A percentile compares a stretch with the other conserved stretches of the same genome.
phyloP scores from a whole-genome alignment of 179 eudicot genomes.

The Spergularia azorica region DNA sequence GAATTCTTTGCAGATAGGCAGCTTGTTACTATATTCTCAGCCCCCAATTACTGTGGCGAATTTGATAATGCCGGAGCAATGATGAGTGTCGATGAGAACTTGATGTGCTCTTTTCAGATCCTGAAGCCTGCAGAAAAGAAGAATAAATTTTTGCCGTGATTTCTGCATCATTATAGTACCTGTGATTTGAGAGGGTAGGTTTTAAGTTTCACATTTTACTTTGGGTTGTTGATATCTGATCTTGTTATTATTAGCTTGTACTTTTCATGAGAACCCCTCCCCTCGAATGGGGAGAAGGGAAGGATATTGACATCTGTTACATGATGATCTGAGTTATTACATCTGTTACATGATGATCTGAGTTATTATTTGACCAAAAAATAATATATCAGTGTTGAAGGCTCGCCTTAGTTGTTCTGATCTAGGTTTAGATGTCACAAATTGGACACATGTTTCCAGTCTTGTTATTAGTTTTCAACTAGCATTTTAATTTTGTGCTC shows the following conservation, averaged over 20 bases:
- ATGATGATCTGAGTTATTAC: not conserved
- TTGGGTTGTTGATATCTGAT: not conserved
- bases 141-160: slow-evolving; percentile 75
- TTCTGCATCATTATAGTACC: slow-evolving; percentile 14
- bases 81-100: slow-evolving; percentile 88
- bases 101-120: slow-evolving; percentile 92
- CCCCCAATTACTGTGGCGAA: slow-evolving; percentile 94
- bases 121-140: slow-evolving; percentile 93
- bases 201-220: slow-evolving; percentile 7
- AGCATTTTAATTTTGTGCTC: no score
- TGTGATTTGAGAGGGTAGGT: slow-evolving; percentile 21
- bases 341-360: not conserved
- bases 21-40: slow-evolving; percentile 90
- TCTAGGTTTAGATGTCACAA: not conserved
- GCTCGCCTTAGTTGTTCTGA: not conserved
- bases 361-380: not conserved
- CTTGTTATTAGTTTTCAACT: not conserved
- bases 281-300: not conserved
- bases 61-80: slow-evolving; percentile 96
- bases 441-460: not conserved
- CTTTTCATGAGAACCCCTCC: no score
- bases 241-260: no score
- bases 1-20: slow-evolving; percentile 97
- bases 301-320: not conserved
- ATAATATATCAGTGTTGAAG: slow-evolving; percentile 1